phyloP scores from a whole-genome alignment of 1,284 basidiomycete species.

The Sphagnurus paluster region DNA sequence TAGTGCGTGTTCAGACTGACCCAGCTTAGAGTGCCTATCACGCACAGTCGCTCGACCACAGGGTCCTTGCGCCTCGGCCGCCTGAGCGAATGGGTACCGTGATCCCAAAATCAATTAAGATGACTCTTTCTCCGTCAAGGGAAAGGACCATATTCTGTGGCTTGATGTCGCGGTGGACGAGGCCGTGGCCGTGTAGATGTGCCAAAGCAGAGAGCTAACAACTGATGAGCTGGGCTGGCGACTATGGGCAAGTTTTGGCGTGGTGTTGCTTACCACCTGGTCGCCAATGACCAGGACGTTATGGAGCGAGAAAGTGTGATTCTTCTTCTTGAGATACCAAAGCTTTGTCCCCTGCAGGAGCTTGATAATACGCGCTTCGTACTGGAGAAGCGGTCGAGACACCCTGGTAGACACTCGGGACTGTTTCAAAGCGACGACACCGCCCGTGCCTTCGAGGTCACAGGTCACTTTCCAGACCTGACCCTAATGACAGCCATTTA shows the following conservation, averaged over 20 bases:
- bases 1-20: not conserved
- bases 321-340: not conserved
- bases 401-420: not conserved
- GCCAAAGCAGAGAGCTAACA: not conserved
- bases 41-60: not conserved
- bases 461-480: not conserved
- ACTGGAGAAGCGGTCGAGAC: not conserved
- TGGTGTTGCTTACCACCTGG: not conserved
- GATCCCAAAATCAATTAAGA: not conserved
- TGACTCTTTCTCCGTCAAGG: not conserved
- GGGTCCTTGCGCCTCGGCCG: not conserved
- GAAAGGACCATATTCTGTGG: not conserved
- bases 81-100: not conserved
- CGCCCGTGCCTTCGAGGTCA: not conserved
- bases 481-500: no score
- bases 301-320: not conserved
- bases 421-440: not conserved
- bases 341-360: not conserved
- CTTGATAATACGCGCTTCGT: not conserved
- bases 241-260: not conserved
- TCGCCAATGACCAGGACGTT: not conserved
- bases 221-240: not conserved
- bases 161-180: not conserved
- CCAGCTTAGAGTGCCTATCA: not conserved
- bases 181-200: not conserved